phyloP scores from a whole-genome alignment of 1,139 yeast genomes.

The Yamadazyma blattariae region DNA sequence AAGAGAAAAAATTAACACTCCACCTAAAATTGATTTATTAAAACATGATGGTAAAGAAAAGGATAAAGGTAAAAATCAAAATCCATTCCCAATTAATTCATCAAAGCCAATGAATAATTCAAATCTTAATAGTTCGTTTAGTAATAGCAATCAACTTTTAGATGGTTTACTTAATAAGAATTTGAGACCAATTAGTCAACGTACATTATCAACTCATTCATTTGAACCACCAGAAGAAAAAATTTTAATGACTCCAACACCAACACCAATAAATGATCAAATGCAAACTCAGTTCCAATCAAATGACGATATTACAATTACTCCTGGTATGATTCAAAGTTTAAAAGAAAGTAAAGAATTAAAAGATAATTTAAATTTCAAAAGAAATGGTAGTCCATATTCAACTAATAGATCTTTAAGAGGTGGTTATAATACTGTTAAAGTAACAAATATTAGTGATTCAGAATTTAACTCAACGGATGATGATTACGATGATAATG shows the following conservation, averaged over 20 bases:
- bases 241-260: not conserved
- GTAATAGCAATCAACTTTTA: slow-evolving; percentile 8
- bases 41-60: not conserved
- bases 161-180: slow-evolving; percentile 10
- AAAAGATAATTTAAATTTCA: not conserved
- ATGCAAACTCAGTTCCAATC: not conserved
- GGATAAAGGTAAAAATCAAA: slow-evolving; percentile 2
- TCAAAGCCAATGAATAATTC: slow-evolving; percentile 8
- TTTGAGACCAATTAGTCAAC: slow-evolving; percentile 11
- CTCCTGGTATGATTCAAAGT: not conserved
- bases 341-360: not conserved
- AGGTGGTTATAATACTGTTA: slow-evolving; percentile 4
- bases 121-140: slow-evolving; percentile 5
- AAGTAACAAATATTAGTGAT: slow-evolving; percentile 9
- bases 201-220: slow-evolving; percentile 13
- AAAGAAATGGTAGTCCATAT: slow-evolving; percentile 9
- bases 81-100: slow-evolving; percentile 8
- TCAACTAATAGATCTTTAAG: slow-evolving; percentile 7
- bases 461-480: slow-evolving; percentile 9
- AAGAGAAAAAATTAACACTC: not conserved
- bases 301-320: not conserved
- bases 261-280: not conserved
- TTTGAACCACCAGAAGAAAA: slow-evolving; percentile 1
- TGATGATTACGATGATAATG: slow-evolving; percentile 6
- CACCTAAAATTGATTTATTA: slow-evolving; percentile 4